phyloP scores from a whole-genome alignment of 352 stramenopile species.

The Phytopythium montanum region DNA sequence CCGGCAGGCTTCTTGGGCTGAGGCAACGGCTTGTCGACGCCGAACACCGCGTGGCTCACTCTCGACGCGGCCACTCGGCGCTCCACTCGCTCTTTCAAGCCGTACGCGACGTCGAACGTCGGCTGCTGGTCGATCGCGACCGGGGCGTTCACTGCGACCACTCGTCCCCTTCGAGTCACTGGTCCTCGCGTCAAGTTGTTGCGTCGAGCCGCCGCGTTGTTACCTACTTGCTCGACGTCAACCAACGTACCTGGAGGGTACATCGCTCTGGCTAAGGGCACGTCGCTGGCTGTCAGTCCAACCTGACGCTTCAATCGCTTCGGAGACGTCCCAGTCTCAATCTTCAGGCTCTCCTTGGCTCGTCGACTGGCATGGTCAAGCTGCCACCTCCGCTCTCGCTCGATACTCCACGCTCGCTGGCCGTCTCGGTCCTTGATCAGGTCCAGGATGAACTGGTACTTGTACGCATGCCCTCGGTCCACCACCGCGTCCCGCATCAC shows the following conservation, averaged over 20 bases:
- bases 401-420: conserved; percentile 53
- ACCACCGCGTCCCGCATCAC: conserved; percentile 33
- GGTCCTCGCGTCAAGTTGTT: conserved; percentile 13
- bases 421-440: conserved; percentile 63
- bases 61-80: neutral
- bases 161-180: conserved; percentile 9
- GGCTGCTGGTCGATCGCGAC: conserved; percentile 10
- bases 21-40: conserved; percentile 5
- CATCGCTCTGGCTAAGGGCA: conserved; percentile 24
- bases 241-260: conserved; percentile 42
- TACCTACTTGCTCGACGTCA: conserved; percentile 11
- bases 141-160: conserved; percentile 28
- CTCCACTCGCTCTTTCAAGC: neutral
- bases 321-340: neutral
- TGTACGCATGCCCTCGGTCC: conserved; percentile 54
- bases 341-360: neutral
- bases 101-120: conserved; percentile 50
- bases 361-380: conserved; percentile 9
- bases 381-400: conserved; percentile 28
- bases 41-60: conserved; percentile 2
- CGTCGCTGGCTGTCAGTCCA: neutral
- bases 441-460: conserved; percentile 70
- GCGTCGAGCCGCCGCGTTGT: conserved; percentile 4
- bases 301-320: neutral
- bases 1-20: conserved; percentile 17